phyloP scores from a whole-genome alignment of 2,329 filamentous ascomycete genomes.

The Pyrenochaeta sp. region DNA sequence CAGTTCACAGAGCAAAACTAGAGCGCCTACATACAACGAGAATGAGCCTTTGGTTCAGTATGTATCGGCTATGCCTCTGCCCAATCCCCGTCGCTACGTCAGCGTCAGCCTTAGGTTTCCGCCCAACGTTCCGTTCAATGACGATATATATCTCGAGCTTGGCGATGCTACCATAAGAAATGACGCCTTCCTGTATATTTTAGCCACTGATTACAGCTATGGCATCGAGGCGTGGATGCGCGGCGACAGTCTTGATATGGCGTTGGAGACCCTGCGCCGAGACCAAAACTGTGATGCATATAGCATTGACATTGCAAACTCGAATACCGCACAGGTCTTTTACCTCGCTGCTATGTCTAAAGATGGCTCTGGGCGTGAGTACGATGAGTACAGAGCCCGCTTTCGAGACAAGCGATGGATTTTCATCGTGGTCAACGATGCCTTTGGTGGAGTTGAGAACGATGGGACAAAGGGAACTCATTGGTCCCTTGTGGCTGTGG shows the following conservation, averaged over 20 bases:
- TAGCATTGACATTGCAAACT: constrained; percentile 28
- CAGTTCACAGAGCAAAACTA: neutral
- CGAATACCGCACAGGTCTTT: constrained; percentile 21
- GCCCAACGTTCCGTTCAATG: constrained; percentile 1
- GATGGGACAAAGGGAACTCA: constrained; percentile 17
- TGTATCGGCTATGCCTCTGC: neutral
- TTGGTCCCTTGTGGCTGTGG: constrained; percentile 32
- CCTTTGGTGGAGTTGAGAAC: constrained; percentile 6
- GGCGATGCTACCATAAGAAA: constrained; percentile 20
- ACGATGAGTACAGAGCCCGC: constrained; percentile 13
- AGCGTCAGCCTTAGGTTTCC: constrained; percentile 2
- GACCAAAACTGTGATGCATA: constrained; percentile 11
- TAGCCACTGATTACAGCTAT: neutral
- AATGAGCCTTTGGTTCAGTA: neutral
- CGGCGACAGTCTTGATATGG: constrained; percentile 29
- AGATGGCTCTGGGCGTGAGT: constrained; percentile 8
- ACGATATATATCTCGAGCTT: constrained; percentile 21
- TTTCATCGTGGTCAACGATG: constrained; percentile 37
- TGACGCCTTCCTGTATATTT: constrained; percentile 17
- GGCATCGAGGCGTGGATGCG: constrained; percentile 20
- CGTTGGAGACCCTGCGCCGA: constrained; percentile 24
- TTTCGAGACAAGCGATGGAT: constrained; percentile 31
- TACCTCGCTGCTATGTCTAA: constrained; percentile 4
- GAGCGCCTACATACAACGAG: neutral
- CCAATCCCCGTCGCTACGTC: constrained; percentile 18